Evolutionary conservation across 129 eudicot species (phyloP), one percentile per base, ranked within the genome.

Genomic region (Artemisia argyi): DNA sequence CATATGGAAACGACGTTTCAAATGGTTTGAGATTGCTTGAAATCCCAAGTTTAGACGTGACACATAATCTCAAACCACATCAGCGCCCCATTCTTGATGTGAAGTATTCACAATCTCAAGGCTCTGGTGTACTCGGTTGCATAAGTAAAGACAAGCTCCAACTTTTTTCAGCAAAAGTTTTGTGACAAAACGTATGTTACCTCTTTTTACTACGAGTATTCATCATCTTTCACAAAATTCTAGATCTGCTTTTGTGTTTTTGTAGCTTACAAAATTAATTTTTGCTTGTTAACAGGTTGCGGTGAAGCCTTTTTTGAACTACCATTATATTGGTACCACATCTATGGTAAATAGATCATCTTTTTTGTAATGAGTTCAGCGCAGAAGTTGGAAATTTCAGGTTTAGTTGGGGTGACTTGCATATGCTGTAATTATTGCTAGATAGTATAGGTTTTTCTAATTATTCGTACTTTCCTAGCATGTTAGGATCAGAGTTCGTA

Each of bases 101-200:
- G 51, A 63, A 39, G 26, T 62, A 62, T 28, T 62, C 68, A 9
- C 68, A 5, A 30, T 62, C 49, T 1, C 68, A 62, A 62, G 50
- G 68, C 50, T 35, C 50, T 9, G 35, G 68, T 62, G 49, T 62
- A 14, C 68, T 62, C 7, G 68, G 68, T 62, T 62, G 68, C 68
- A 62, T 62, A 62, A 62, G 68, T 62, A n/a, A 26, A 35, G 68
- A 62, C 68, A 62, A 30, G 20, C 68, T 62, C 20, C 68, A 63
- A 63, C 68, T 63, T n/a, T 35, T 32, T 39, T 63, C 68, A 32
- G 68, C 52, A 0, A 63, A 63, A 35, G 50, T 63, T 39, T 63
- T 39, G 50, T 63, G 68, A 63, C 68, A 63, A 63, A 63, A 63
- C 24, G 68, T 63, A 63, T 35, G 68, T 63, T 28, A 63, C 68